Percentiles rank a stretch among this genome's conserved stretches.
phyloP scores from a whole-genome alignment of 164 flowering plant genomes.

The Tetrastigma voinierianum region DNA sequence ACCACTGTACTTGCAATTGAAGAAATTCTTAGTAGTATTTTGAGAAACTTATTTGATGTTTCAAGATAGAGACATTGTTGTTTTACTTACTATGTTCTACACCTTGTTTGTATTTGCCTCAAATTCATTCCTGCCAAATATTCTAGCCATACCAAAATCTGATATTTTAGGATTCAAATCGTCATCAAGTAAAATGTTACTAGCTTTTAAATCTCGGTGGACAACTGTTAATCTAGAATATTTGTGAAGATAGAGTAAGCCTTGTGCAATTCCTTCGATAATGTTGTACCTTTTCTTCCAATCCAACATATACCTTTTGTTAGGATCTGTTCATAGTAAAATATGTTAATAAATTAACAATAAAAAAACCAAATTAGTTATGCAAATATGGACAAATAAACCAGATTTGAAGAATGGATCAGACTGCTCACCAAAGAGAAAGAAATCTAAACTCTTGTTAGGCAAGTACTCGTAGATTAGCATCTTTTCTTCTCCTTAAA shows the following conservation, averaged over 20 bases:
- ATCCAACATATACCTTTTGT: conserved; percentile 10
- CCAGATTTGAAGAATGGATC: neutral
- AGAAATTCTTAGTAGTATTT: neutral
- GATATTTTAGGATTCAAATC: conserved; percentile 35
- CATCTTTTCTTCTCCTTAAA: conserved; percentile 22
- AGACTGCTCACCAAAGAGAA: conserved; percentile 22
- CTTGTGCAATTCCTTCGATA: conserved; percentile 35
- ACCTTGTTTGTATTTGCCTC: conserved; percentile 33
- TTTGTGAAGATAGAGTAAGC: conserved; percentile 36
- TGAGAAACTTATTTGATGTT: too few species aligned
- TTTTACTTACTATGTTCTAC: conserved; percentile 34
- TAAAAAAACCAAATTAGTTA: neutral
- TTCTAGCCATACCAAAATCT: conserved; percentile 43
- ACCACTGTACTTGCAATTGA: conserved; percentile 15
- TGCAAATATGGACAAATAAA: neutral
- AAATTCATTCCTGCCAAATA: conserved; percentile 19
- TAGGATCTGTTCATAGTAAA: conserved; percentile 7
- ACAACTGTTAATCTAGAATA: conserved; percentile 31
- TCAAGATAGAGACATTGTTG: too few species aligned
- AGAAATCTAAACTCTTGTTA: conserved; percentile 28
- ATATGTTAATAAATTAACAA: neutral
- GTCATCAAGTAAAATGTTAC: conserved; percentile 27
- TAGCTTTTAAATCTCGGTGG: conserved; percentile 10
- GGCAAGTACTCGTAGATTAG: conserved; percentile 30
- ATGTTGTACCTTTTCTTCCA: conserved; percentile 30